phyloP scores from a whole-genome alignment of 345 rosid species.

The Heritiera littoralis region DNA sequence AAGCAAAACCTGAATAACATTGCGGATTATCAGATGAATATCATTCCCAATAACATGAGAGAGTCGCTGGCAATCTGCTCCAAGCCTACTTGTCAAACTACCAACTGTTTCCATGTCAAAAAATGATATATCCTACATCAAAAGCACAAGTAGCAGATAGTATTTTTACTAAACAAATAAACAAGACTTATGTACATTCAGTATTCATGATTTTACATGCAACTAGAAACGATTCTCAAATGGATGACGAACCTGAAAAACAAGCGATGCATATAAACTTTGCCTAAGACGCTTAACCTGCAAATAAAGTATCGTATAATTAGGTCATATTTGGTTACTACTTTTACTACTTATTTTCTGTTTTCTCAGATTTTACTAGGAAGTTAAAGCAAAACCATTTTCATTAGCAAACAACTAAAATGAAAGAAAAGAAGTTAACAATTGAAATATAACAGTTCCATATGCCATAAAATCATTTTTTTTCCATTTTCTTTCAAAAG shows the following conservation, averaged over 20 bases:
- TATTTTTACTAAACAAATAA: slow-evolving; percentile 5
- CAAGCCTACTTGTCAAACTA: slow-evolving; percentile 55
- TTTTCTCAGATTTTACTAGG: slow-evolving; percentile 1
- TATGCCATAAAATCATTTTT: too few relatives aligned
- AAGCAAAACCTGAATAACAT: slow-evolving; percentile 48
- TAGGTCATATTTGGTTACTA: background rate
- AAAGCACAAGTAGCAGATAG: slow-evolving; percentile 13
- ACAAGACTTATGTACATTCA: background rate
- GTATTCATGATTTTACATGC: background rate
- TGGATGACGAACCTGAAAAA: slow-evolving; percentile 47
- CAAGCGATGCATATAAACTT: slow-evolving; percentile 42
- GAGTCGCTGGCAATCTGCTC: slow-evolving; percentile 55
- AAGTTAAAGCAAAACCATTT: background rate
- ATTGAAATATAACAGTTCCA: background rate
- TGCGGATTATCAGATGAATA: slow-evolving; percentile 51
- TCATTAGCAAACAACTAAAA: slow-evolving; percentile 2
- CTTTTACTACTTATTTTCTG: background rate
- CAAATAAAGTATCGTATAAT: slow-evolving; percentile 12
- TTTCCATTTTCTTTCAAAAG: too few relatives aligned
- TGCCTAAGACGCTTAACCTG: slow-evolving; percentile 57
- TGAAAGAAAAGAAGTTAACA: background rate
- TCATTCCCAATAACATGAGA: slow-evolving; percentile 49
- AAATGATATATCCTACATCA: slow-evolving; percentile 48
- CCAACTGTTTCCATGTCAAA: slow-evolving; percentile 53
- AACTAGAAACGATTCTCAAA: background rate